A percentile compares a stretch with the other conserved stretches of the same genome.
Conservation (phyloP, 129 eudicot genomes). For the Flaveria sonorensis region DNA sequence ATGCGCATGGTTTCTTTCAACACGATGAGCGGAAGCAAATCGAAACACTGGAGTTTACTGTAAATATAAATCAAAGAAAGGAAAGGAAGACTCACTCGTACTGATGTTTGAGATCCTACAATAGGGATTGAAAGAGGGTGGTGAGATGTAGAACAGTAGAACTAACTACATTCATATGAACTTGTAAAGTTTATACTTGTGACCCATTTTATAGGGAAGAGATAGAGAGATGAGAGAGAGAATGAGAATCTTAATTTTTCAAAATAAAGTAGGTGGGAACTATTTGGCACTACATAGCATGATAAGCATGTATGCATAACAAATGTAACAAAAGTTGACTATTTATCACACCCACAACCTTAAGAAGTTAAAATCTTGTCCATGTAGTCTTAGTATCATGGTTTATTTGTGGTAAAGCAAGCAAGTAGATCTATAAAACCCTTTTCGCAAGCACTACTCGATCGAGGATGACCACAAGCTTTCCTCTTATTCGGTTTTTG, state of each 20-base stretch:
- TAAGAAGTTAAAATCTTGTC: background rate
- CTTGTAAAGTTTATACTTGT: constrained; percentile 30
- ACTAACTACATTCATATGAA: background rate
- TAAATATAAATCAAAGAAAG: background rate
- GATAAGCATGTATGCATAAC: constrained; percentile 19
- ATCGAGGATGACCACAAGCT: constrained; percentile 11
- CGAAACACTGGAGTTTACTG: constrained; percentile 1
- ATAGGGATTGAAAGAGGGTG: constrained; percentile 25
- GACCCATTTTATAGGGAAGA: constrained; percentile 25
- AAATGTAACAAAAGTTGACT: constrained; percentile 32
- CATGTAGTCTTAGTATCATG: background rate
- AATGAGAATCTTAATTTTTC: constrained; percentile 12
- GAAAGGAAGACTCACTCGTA: constrained; percentile 17
- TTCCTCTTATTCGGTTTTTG: constrained; percentile 18
- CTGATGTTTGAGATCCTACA: constrained; percentile 15
- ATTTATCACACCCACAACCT: constrained; percentile 10
- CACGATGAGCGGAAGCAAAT: constrained; percentile 10
- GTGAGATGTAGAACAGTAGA: background rate
- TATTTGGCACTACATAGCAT: background rate
- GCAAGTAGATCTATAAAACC: constrained; percentile 8
- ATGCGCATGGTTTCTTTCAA: constrained; percentile 42
- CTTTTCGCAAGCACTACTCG: constrained; percentile 2
- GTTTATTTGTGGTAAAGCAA: constrained; percentile 13
- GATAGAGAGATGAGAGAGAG: background rate
- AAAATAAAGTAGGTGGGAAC: background rate